phyloP scores from a whole-genome alignment of 306 rosid genomes.

The Sicyos edulis region DNA sequence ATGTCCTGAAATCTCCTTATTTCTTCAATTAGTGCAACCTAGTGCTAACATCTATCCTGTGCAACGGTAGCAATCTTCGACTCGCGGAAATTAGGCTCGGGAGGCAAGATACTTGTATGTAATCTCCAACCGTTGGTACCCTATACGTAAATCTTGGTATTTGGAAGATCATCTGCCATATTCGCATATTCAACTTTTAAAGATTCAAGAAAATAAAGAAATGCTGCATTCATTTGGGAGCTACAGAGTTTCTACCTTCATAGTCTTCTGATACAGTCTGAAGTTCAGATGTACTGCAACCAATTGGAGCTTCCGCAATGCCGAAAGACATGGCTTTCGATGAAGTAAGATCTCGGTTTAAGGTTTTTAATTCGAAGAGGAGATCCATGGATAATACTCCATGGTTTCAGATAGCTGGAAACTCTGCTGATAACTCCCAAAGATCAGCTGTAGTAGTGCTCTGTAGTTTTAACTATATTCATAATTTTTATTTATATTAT shows the following conservation, averaged over 20 bases:
- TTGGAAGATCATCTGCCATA: slow-evolving; percentile 24
- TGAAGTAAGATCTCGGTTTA: not conserved
- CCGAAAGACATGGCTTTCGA: slow-evolving; percentile 17
- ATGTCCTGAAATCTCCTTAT: slow-evolving; percentile 63
- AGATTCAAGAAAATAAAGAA: slow-evolving; percentile 25
- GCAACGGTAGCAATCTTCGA: slow-evolving; percentile 18
- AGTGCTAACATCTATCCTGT: slow-evolving; percentile 25
- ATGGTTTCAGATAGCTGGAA: slow-evolving; percentile 16
- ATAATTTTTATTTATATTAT: not conserved
- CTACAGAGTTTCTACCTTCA: not conserved
- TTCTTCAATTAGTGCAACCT: slow-evolving; percentile 62
- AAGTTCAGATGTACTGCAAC: not conserved
- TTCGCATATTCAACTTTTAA: slow-evolving; percentile 20
- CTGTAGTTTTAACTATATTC: not conserved
- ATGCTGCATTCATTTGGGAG: slow-evolving; percentile 19
- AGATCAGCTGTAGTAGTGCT: slow-evolving; percentile 7
- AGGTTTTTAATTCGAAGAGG: slow-evolving; percentile 12
- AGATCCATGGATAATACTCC: not conserved
- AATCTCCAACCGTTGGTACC: slow-evolving; percentile 19
- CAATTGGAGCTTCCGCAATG: slow-evolving; percentile 7
- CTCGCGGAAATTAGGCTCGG: slow-evolving; percentile 26
- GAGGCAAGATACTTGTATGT: slow-evolving; percentile 26
- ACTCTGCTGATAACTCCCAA: not conserved
- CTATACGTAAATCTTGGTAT: slow-evolving; percentile 19
- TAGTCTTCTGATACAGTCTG: not conserved